Evolutionary conservation across 805 yeast genomes (phyloP), one percentile per base, ranked within the genome.

Genomic region (Sugiyamaella marilandica): DNA sequence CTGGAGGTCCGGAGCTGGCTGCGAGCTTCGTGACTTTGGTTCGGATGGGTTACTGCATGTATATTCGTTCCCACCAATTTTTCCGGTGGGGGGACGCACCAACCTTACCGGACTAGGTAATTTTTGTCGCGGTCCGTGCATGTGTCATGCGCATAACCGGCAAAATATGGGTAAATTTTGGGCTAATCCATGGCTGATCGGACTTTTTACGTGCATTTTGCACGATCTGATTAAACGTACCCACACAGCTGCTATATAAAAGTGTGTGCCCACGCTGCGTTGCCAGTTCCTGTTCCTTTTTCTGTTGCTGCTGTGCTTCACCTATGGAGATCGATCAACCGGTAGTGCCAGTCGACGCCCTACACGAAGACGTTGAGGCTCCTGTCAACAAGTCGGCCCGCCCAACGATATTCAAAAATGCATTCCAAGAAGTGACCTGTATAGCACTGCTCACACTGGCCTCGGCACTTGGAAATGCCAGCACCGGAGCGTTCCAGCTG

Each of bases 401-500:
- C 3, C 56, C 54, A n/a, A 44, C 26, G 10, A 29, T 45, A n/a
- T 53, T 50, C 43, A 45, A 34, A 33, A 24, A 19, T n/a, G 21
- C 37, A 10, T 16, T 32, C 19, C 54, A 53, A 13, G 56, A 53
- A 33, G 18, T 43, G 14, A 11, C 26, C 11, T 35, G 50, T 26
- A 10, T 49, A 10, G 5, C 21, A 10, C 14, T 53, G 10, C 34
- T 50, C 37, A 37, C 56, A 5, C 36, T 53, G 50, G 56, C 56
- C 11, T 44, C 56, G 9, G 51, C 39, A 4, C 33, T 50, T 33
- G 41, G 47, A 10, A 53, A 31, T 18, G 29, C 39, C 16, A 45
- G 41, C 14, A 49, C 66, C 1, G 70, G 74, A 3, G 59, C 70
- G 19, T 69, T 65, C 54, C 73, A 67, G 47, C 61, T 72, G 4